Conservation (phyloP, 2,329 filamentous ascomycete genomes). For the Cadophora luteo-olivacea region DNA sequence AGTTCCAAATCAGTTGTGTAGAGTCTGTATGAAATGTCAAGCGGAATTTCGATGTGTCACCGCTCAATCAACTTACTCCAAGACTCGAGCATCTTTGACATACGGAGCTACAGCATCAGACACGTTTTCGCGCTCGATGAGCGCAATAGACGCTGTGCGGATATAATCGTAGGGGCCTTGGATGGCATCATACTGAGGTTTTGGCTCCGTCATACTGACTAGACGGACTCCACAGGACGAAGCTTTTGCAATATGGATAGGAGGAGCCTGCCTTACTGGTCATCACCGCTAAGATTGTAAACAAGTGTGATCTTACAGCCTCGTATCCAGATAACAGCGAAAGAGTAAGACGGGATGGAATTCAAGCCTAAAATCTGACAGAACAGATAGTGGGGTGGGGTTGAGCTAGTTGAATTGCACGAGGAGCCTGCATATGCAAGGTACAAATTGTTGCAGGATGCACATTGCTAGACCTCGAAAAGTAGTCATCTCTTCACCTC, state of each 20-base stretch:
- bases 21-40: no score
- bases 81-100: conserved; percentile 39
- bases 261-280: not conserved
- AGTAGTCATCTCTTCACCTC: no score
- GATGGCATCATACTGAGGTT: conserved; percentile 36
- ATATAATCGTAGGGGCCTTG: conserved; percentile 35
- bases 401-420: not conserved
- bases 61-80: no score
- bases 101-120: conserved; percentile 31
- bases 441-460: not conserved
- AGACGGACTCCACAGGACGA: not conserved
- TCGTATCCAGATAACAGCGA: not conserved
- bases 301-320: not conserved
- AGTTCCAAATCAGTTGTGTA: no score
- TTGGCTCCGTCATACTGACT: conserved; percentile 25
- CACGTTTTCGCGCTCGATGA: conserved; percentile 37
- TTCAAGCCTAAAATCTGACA: not conserved
- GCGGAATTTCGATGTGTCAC: no score
- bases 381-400: not conserved
- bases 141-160: conserved; percentile 31
- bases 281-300: no score
- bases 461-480: no score
- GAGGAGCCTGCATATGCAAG: not conserved
- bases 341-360: not conserved
- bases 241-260: not conserved